Conservation (phyloP, 73 alveolate species). For the Urostyla sp. region DNA sequence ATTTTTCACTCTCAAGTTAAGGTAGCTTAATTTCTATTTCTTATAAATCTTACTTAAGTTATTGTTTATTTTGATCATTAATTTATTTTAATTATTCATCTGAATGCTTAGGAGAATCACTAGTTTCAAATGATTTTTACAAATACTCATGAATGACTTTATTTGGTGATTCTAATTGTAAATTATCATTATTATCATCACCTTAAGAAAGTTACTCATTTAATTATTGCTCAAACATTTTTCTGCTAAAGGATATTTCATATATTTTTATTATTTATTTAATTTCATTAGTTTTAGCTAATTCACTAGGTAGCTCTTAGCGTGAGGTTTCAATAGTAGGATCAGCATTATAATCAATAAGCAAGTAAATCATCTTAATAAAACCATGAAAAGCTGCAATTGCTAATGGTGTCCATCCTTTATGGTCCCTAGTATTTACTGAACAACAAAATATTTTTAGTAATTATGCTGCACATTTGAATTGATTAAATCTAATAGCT, state of each 20-base stretch:
- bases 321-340: neutral
- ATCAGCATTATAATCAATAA: conserved; percentile 57
- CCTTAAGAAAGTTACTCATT: neutral
- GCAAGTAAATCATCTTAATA: conserved; percentile 27
- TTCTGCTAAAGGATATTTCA: conserved; percentile 19
- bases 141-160: neutral
- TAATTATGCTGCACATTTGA: conserved; percentile 39
- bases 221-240: neutral
- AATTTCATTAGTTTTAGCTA: neutral
- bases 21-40: neutral
- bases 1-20: neutral
- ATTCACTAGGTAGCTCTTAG: conserved; percentile 5
- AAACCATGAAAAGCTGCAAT: conserved; percentile 60
- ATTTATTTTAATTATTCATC: neutral
- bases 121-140: neutral
- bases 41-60: neutral
- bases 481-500: conserved; percentile 23
- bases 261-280: neutral
- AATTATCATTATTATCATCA: neutral
- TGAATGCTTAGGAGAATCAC: neutral
- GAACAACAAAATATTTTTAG: conserved; percentile 12
- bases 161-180: neutral
- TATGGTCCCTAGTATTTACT: conserved; percentile 59
- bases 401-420: conserved; percentile 72
- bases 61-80: neutral